These are phyloP conservation scores for Sungouiozyma intestinalis DNA, from an alignment of 805 yeast genomes.

Conservation along the genomic window DNA sequence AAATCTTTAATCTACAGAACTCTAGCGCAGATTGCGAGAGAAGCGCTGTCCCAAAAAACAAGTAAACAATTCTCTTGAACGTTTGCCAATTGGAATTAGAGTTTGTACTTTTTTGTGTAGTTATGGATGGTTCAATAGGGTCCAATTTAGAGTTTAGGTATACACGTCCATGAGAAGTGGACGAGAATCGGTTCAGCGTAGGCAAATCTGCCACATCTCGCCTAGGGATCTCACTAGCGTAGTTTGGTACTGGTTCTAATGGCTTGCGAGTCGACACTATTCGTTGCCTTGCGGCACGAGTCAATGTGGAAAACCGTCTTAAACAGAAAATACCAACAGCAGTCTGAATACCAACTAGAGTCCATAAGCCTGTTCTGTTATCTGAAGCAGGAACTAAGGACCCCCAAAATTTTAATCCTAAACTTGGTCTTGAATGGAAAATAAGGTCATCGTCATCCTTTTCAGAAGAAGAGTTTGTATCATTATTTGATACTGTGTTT, in stretches of 20 bases:
- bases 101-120: background rate
- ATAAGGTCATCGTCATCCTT: constrained; percentile 10
- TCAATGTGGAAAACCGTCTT: constrained; percentile 13
- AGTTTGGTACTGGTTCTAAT: constrained; percentile 1
- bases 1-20: constrained; percentile 34
- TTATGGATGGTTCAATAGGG: background rate
- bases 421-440: constrained; percentile 39
- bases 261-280: background rate
- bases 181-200: constrained; percentile 26
- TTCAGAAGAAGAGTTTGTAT: constrained; percentile 3
- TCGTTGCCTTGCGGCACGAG: background rate
- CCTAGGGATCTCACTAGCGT: constrained; percentile 4
- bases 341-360: constrained; percentile 44
- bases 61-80: constrained; percentile 25
- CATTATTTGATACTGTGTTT: constrained; percentile 1
- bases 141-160: background rate
- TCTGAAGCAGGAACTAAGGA: constrained; percentile 69
- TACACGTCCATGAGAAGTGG: constrained; percentile 18
- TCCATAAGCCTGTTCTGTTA: constrained; percentile 42
- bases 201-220: constrained; percentile 27
- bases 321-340: constrained; percentile 34
- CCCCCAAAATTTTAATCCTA: constrained; percentile 56
- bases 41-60: constrained; percentile 35
- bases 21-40: constrained; percentile 51
- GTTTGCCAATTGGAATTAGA: background rate